These are phyloP conservation scores for Smittium mucronatum DNA, from an alignment of 371 early-diverging fungal species.

Conservation along the genomic window DNA sequence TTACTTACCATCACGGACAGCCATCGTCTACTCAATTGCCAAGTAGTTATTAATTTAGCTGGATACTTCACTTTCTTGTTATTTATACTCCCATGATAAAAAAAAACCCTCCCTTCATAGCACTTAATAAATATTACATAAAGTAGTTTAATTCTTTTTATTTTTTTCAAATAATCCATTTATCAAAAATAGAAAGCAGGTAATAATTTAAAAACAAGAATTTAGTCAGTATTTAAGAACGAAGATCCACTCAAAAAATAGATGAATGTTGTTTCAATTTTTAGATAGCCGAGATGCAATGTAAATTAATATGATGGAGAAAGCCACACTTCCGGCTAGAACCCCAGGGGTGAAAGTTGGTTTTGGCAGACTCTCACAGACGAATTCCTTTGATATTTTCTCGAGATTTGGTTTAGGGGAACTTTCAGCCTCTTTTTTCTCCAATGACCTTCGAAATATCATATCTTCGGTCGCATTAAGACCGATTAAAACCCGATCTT, in stretches of 20 bases:
- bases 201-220: not conserved
- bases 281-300: slow-evolving; percentile 31
- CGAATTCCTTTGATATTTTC: too few species aligned
- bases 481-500: slow-evolving; percentile 60
- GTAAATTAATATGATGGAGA: slow-evolving; percentile 29
- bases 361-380: too few species aligned
- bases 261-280: slow-evolving; percentile 16
- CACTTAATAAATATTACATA: not conserved
- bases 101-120: not conserved
- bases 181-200: slow-evolving; percentile 3
- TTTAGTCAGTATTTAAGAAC: not conserved
- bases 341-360: slow-evolving; percentile 31
- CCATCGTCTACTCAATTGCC: slow-evolving; percentile 37
- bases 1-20: slow-evolving; percentile 65
- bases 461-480: slow-evolving; percentile 23
- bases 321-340: slow-evolving; percentile 30
- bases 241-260: too few species aligned
- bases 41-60: not conserved
- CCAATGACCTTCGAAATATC: too few species aligned
- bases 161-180: too few species aligned
- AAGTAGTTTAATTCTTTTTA: too few species aligned
- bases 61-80: too few species aligned
- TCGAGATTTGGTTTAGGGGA: too few species aligned
- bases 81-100: not conserved
- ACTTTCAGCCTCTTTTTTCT: too few species aligned